phyloP scores from a whole-genome alignment of 228 moss, liverwort and hornwort species.

The Sphagnum magellanicum region DNA sequence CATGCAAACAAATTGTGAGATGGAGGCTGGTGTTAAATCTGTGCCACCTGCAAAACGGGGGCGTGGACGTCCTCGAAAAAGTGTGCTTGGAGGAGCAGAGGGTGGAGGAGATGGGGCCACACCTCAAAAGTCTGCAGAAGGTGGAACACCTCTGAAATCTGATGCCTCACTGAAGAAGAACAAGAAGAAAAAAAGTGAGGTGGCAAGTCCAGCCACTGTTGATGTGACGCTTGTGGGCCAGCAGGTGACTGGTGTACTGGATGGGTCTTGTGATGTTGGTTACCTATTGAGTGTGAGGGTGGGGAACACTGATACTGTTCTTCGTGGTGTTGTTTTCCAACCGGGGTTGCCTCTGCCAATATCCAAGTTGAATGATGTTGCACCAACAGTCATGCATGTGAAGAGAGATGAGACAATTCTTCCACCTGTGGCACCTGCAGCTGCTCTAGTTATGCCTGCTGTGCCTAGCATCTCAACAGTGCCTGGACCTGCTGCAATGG shows the following conservation, averaged over 20 bases:
- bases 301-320: slow-evolving; percentile 23
- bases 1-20: slow-evolving; percentile 26
- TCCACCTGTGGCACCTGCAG: slow-evolving; percentile 6
- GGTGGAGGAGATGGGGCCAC: slow-evolving; percentile 11
- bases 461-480: no score
- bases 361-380: slow-evolving; percentile 29
- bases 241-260: slow-evolving; percentile 35
- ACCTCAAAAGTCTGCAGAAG: slow-evolving; percentile 8
- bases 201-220: slow-evolving; percentile 6
- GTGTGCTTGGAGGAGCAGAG: slow-evolving; percentile 19
- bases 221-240: slow-evolving; percentile 34
- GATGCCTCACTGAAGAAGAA: no score
- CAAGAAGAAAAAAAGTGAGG: slow-evolving; percentile 32
- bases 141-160: slow-evolving; percentile 10
- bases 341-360: slow-evolving; percentile 26
- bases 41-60: slow-evolving; percentile 38
- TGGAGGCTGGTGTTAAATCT: slow-evolving; percentile 31
- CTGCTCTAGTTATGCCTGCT: not conserved
- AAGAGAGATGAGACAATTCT: slow-evolving; percentile 29
- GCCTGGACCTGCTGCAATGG: no score
- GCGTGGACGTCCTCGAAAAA: slow-evolving; percentile 42
- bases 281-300: slow-evolving; percentile 33
- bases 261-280: slow-evolving; percentile 40
- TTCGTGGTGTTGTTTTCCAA: slow-evolving; percentile 40
- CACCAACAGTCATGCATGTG: slow-evolving; percentile 17